A percentile compares a stretch with the other conserved stretches of the same genome.
phyloP scores from a whole-genome alignment of 176 grass and related monocot species.

The Oryza glaberrima region DNA sequence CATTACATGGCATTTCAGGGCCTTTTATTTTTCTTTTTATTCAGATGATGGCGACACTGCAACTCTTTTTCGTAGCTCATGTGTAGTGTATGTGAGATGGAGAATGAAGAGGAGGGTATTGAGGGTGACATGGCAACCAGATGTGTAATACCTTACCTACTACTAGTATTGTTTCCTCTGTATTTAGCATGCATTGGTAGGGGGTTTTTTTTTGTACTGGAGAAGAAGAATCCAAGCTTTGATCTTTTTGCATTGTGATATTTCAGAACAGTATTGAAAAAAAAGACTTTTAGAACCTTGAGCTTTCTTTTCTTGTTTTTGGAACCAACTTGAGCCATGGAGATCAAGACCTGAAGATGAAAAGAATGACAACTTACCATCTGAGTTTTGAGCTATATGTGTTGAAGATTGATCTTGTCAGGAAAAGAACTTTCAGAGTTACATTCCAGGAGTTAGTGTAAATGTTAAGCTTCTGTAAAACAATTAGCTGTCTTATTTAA shows the following conservation, averaged over 20 bases:
- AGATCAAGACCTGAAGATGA: background rate
- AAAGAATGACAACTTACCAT: background rate
- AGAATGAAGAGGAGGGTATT: background rate
- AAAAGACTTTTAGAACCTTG: background rate
- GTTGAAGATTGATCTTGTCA: background rate
- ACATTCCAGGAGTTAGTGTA: background rate
- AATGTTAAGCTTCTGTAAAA: background rate
- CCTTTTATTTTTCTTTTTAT: no score
- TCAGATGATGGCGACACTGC: constrained; percentile 46
- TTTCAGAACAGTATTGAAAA: no score
- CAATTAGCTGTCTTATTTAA: background rate
- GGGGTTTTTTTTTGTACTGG: background rate
- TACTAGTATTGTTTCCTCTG: background rate
- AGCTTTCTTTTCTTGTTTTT: background rate
- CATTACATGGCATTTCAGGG: background rate
- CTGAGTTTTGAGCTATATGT: background rate
- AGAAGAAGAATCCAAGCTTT: constrained; percentile 4
- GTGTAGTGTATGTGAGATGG: no score
- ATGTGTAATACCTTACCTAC: constrained; percentile 5
- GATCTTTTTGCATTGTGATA: background rate
- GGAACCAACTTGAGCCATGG: background rate
- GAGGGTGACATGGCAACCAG: constrained; percentile 38
- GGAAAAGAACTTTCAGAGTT: background rate
- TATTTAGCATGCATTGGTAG: background rate
- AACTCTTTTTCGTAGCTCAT: constrained; percentile 28